These are phyloP conservation scores for Monilinia laxa DNA, from an alignment of 2,329 filamentous ascomycete genomes.

Conservation along the genomic window DNA sequence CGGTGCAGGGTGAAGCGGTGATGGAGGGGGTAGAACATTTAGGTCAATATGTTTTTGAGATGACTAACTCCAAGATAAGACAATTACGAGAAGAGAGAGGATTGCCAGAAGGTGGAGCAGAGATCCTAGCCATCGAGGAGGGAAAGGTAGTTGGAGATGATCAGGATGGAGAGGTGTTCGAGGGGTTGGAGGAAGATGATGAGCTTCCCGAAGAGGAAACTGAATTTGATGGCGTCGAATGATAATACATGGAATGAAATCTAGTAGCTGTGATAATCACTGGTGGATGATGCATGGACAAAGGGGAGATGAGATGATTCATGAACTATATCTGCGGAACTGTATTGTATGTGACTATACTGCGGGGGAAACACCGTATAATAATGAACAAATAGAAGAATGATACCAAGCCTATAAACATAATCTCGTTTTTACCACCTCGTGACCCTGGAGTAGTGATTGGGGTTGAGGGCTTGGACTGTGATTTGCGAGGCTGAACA, in stretches of 20 bases:
- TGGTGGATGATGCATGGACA: not conserved
- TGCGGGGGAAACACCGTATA: not conserved
- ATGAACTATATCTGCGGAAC: not conserved
- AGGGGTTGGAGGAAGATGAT: not conserved
- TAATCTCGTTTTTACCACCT: not conserved
- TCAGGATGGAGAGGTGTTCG: slow-evolving; percentile 4
- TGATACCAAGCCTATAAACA: slow-evolving; percentile 7
- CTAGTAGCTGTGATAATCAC: not conserved
- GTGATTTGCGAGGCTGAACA: not conserved
- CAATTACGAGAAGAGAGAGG: slow-evolving; percentile 38
- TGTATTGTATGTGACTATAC: not conserved
- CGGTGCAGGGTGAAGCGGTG: slow-evolving; percentile 57
- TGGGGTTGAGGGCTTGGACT: too few species aligned
- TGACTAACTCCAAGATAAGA: slow-evolving; percentile 62
- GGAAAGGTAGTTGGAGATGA: slow-evolving; percentile 2
- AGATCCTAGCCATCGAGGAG: slow-evolving; percentile 3
- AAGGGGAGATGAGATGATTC: not conserved
- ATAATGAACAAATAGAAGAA: slow-evolving; percentile 9
- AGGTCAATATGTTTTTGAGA: slow-evolving; percentile 94
- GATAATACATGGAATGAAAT: slow-evolving; percentile 2
- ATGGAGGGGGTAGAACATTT: slow-evolving; percentile 95
- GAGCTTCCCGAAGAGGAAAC: not conserved
- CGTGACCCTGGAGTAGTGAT: not conserved
- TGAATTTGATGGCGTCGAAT: slow-evolving; percentile 9
- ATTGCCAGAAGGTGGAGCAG: slow-evolving; percentile 26